Evolutionary conservation across 768 basidiomycete species (phyloP).

Genomic region (Boletus edulis): DNA sequence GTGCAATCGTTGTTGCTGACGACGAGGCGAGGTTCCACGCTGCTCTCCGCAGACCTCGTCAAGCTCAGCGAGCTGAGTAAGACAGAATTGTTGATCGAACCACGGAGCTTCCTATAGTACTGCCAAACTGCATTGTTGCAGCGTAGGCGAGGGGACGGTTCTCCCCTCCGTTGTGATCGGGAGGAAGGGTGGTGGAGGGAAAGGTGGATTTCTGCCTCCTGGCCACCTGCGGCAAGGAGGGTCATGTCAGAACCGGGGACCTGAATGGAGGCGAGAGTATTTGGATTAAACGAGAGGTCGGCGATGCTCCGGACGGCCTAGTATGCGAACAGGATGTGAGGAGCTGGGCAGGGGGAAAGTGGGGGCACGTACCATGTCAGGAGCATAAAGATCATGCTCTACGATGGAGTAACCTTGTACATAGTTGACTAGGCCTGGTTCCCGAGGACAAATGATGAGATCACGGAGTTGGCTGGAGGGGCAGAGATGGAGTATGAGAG

Average conservation of each 20-base stretch:
- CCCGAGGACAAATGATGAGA: conserved; percentile 70
- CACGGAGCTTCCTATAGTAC: conserved; percentile 49
- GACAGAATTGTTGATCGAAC: conserved; percentile 84
- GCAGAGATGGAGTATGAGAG: conserved; percentile 8
- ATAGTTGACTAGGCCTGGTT: conserved; percentile 64
- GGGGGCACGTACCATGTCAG: conserved; percentile 42
- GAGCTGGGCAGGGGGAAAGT: conserved; percentile 11
- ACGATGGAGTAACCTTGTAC: conserved; percentile 51
- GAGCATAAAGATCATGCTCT: conserved; percentile 55
- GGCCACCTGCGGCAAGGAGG: conserved; percentile 75
- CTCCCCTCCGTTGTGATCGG: conserved; percentile 19
- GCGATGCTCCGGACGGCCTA: conserved; percentile 49
- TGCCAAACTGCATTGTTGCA: conserved; percentile 44
- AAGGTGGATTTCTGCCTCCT: conserved; percentile 68
- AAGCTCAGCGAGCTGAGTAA: conserved; percentile 61
- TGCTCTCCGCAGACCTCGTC: conserved; percentile 57
- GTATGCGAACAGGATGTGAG: conserved; percentile 15
- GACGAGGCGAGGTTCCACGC: conserved; percentile 70
- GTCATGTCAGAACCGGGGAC: conserved; percentile 51
- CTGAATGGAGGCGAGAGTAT: conserved; percentile 57
- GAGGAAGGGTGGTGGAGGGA: conserved; percentile 42
- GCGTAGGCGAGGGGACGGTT: conserved; percentile 8
- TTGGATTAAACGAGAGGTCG: conserved; percentile 57
- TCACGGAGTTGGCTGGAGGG: conserved; percentile 68
- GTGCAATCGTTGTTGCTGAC: conserved; percentile 86